Evolutionary conservation across 2,329 filamentous ascomycete genomes (phyloP).

Genomic region (Verticillium zaregamsianum): DNA sequence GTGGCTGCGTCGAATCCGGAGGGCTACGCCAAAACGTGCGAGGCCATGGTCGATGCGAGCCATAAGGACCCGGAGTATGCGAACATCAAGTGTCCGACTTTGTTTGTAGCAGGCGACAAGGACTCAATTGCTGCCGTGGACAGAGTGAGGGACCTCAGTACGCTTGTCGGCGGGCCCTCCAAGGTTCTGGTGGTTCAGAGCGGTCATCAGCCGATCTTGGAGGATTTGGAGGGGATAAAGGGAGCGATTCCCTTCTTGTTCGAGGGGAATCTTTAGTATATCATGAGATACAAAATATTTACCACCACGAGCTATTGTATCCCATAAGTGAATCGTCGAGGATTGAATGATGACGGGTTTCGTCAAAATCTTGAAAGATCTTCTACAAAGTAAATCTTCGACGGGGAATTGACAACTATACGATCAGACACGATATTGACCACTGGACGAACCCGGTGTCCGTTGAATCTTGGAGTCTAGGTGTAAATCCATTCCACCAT

Average conservation of each 20-base stretch:
- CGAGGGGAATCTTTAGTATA: neutral
- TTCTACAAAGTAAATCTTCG: too few relatives aligned
- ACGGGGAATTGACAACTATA: too few relatives aligned
- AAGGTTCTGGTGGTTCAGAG: conserved; percentile 16
- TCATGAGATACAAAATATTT: too few relatives aligned
- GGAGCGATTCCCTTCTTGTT: conserved; percentile 3
- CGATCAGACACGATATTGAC: too few relatives aligned
- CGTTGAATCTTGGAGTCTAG: too few relatives aligned
- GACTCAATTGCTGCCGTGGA: conserved; percentile 24
- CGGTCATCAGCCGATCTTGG: conserved; percentile 14
- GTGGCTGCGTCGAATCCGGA: conserved; percentile 24
- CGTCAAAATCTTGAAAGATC: too few relatives aligned
- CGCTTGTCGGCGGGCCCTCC: conserved; percentile 25
- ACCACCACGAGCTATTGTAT: too few relatives aligned
- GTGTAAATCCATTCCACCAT: too few relatives aligned
- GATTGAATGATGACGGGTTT: too few relatives aligned
- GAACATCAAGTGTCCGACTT: conserved; percentile 20
- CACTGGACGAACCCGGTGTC: too few relatives aligned
- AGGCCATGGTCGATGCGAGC: conserved; percentile 20
- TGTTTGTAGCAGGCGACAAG: conserved; percentile 24
- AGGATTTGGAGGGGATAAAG: conserved; percentile 5
- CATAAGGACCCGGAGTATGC: conserved; percentile 26
- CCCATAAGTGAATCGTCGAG: too few relatives aligned
- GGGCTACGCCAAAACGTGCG: conserved; percentile 25
- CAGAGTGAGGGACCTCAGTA: conserved; percentile 19